These are phyloP conservation scores for Penicillium roqueforti DNA, from an alignment of 495 filamentous ascomycete genomes.

Conservation along the genomic window DNA sequence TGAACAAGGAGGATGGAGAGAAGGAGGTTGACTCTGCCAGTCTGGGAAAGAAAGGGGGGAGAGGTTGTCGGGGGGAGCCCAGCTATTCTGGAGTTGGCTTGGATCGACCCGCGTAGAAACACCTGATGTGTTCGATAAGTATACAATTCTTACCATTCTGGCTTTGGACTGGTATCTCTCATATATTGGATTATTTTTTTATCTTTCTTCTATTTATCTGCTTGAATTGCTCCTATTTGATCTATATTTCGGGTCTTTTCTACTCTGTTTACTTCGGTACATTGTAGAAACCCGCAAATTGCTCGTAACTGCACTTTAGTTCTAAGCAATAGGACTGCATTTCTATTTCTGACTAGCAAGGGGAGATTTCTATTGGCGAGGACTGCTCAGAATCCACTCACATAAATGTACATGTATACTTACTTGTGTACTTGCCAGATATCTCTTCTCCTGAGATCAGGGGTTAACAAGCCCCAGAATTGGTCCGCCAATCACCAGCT, in stretches of 20 bases:
- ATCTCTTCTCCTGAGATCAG: conserved; percentile 19
- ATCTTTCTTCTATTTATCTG: neutral
- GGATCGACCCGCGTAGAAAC: conserved; percentile 17
- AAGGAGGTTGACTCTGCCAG: conserved; percentile 17
- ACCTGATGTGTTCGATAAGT: neutral
- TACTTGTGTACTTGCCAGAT: conserved; percentile 3
- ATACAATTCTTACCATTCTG: neutral
- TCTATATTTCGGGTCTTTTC: neutral
- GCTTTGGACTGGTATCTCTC: neutral
- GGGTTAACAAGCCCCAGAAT: conserved; percentile 13
- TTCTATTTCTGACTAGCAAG: neutral
- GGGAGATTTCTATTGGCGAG: neutral
- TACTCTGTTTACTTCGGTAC: neutral
- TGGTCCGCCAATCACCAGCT: neutral
- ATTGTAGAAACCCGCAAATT: conserved; percentile 1
- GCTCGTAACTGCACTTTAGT: conserved; percentile 7
- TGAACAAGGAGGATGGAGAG: conserved; percentile 15
- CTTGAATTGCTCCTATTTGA: neutral
- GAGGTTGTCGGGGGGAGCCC: conserved; percentile 10
- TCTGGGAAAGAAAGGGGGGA: conserved; percentile 34
- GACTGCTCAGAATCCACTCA: neutral
- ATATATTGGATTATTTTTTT: neutral
- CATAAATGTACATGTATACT: neutral
- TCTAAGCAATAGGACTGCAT: neutral
- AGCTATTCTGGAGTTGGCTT: conserved; percentile 25